Conservation (phyloP, 768 basidiomycete species). For the Suillus subalutaceus region DNA sequence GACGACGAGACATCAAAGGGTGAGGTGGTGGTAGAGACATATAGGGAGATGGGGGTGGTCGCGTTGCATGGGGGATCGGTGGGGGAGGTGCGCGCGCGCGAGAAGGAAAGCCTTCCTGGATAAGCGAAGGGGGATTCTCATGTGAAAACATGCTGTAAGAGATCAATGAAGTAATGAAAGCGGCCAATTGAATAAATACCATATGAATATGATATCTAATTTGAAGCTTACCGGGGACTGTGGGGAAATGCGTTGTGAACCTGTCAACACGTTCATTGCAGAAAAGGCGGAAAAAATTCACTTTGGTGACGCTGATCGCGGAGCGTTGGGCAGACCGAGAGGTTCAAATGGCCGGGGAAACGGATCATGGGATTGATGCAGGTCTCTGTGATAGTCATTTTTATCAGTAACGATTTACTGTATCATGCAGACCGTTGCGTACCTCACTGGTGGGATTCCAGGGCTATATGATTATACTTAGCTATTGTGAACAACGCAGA, state of each 20-base stretch:
- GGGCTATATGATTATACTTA: conserved; percentile 17
- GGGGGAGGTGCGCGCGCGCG: background rate
- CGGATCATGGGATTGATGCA: conserved; percentile 21
- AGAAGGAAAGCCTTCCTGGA: conserved; percentile 1
- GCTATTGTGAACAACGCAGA: background rate
- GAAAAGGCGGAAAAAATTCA: conserved; percentile 14
- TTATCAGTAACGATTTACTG: background rate
- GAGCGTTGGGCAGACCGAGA: conserved; percentile 20
- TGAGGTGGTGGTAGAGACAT: background rate
- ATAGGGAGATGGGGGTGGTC: conserved; percentile 16
- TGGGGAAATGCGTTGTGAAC: background rate
- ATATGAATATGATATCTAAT: conserved; percentile 11
- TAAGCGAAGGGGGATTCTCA: conserved; percentile 23
- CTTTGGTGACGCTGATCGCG: conserved; percentile 24
- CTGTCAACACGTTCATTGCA: conserved; percentile 11
- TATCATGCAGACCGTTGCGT: background rate
- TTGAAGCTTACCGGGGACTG: conserved; percentile 31
- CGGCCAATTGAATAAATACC: conserved; percentile 14
- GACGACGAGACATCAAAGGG: background rate
- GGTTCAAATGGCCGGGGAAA: conserved; percentile 24
- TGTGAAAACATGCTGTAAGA: conserved; percentile 22
- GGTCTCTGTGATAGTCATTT: background rate
- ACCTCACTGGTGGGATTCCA: conserved; percentile 19
- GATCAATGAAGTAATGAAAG: conserved; percentile 1
- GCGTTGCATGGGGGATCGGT: conserved; percentile 15